Evolutionary conservation across 768 basidiomycete species (phyloP), one percentile per base, ranked within the genome.

Genomic region (Lenzites betulinus): DNA sequence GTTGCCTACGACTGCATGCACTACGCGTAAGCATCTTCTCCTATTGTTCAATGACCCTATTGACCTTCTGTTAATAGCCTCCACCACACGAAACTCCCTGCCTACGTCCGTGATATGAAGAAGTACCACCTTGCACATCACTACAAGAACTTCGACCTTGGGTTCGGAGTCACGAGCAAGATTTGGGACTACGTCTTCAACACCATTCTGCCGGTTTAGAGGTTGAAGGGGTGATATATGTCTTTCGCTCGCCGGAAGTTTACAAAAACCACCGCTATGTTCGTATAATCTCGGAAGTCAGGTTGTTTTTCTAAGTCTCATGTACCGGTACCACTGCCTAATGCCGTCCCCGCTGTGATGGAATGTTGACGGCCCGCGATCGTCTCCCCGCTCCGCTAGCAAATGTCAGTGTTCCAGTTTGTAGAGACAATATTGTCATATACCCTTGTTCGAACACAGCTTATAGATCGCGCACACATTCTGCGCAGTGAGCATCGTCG

Each of bases 101-200:
- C 86, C 36, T 97, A 98, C 76, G 73, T 98, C 76, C 82, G 81
- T 59, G 89, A 94, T 71, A 90, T 92, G 90, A 99, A 99, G 81
- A 92, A 92, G 71, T 98, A 98, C 71, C 97, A 99, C 69, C 83
- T 99, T 64, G 95, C 93, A 7, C 95, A 98, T 70, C 96, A 98
- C 73, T 97, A 96, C 80, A 97, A 97, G 77, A 96, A 97, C 78
- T 96, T 93, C 72, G 94, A 97, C 70, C 89, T 98, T 44, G 95
- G 95, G 18, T 98, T 95, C 70, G 95, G 96, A 33, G 95, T 98
- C 12, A 98, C 95, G 7, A 94, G 92, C 77, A 98, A 96, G 78
- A 77, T 98, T 41, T 98, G 96, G 96, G 96, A 98, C 74, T 77
- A 85, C 70, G 83, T 95, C 39, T 97, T 97, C 74, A 90, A 88